Base-by-base conservation (phyloP, 176 grass and related monocot species). In the Oryza rufipogon region DNA sequence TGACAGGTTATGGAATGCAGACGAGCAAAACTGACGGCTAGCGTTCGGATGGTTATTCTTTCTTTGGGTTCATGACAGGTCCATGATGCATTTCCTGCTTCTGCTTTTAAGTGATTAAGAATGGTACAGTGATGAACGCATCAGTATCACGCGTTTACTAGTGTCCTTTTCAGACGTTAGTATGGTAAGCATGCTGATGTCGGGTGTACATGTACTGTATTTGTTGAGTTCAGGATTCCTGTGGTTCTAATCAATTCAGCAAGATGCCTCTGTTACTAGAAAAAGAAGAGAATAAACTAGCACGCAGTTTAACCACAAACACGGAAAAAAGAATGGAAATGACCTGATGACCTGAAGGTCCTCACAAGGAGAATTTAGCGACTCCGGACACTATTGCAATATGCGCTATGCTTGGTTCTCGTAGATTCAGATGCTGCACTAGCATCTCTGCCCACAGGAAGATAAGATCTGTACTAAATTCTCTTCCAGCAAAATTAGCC, bases 381-480 rank as follows among this genome's bases (percentile, higher is more conserved):
- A 8, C 54, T 19, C 54, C 2, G 54, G 19, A 32, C n/a, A 58
- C 54, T 58, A 9, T 58, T 20, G 54, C 39, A 33, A 48, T 13
- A 25, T 80, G 7, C 2, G 19, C 42, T 15, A 20, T 11, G 41
- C 36, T 13, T 11, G n/a, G 44, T 9, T 15, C 77, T 54, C 15
- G 23, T 49, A 77, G 52, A 58, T 49, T 72, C 73, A 78, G 33
- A 79, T 84, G 81, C 68, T 2, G 74, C 61, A 17, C 32, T 66
- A 47, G 12, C 46, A 68, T 65, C 23, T 41, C 54, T 22, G 80
- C 80, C 52, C 73, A 78, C 66, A 3, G 65, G 52, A 72, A 64
- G 28, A 38, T 30, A 72, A 64, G 28, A 38, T 30, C 65, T 39
- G n/a, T 70, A 34, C 28, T 39, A 36, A 76, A 49, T 81, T 32